Percentiles rank a stretch among this genome's conserved stretches.
phyloP scores from a whole-genome alignment of 2,329 filamentous ascomycete species.

The Pochonia chlamydosporia region DNA sequence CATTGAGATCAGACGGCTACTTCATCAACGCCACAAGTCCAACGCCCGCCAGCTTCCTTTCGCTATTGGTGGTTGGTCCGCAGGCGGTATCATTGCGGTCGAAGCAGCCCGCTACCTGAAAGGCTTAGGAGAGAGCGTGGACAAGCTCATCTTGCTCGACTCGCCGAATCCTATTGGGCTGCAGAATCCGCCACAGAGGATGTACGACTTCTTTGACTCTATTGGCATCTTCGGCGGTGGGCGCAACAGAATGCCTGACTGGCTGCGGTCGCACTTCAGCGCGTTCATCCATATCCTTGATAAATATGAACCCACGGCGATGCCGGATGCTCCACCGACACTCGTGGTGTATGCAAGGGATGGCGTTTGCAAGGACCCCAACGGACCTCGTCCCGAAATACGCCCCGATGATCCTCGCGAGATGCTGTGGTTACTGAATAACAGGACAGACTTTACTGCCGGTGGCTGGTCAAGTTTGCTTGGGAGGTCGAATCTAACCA shows the following conservation, averaged over 20 bases:
- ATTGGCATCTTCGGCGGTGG: slow-evolving; percentile 65
- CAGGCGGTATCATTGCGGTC: background rate
- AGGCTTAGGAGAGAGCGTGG: background rate
- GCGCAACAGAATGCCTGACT: slow-evolving; percentile 55
- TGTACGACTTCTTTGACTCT: slow-evolving; percentile 67
- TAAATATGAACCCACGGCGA: slow-evolving; percentile 61
- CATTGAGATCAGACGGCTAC: background rate
- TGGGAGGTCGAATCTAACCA: slow-evolving; percentile 59
- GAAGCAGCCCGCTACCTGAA: background rate
- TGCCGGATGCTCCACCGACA: slow-evolving; percentile 55
- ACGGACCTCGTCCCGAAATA: slow-evolving; percentile 43
- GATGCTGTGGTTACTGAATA: slow-evolving; percentile 66
- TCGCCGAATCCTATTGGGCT: slow-evolving; percentile 55
- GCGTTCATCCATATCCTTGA: slow-evolving; percentile 63
- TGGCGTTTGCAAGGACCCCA: slow-evolving; percentile 59
- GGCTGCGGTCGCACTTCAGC: slow-evolving; percentile 69
- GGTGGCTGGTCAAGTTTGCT: slow-evolving; percentile 17
- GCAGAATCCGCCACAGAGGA: slow-evolving; percentile 54
- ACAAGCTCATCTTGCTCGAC: background rate
- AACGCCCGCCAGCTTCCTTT: background rate
- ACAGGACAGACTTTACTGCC: slow-evolving; percentile 58
- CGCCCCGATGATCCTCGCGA: slow-evolving; percentile 46
- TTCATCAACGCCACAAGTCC: no score
- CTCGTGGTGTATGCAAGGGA: slow-evolving; percentile 68
- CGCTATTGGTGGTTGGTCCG: background rate